phyloP scores from a whole-genome alignment of 805 yeast species.

The Myxozyma neglecta region DNA sequence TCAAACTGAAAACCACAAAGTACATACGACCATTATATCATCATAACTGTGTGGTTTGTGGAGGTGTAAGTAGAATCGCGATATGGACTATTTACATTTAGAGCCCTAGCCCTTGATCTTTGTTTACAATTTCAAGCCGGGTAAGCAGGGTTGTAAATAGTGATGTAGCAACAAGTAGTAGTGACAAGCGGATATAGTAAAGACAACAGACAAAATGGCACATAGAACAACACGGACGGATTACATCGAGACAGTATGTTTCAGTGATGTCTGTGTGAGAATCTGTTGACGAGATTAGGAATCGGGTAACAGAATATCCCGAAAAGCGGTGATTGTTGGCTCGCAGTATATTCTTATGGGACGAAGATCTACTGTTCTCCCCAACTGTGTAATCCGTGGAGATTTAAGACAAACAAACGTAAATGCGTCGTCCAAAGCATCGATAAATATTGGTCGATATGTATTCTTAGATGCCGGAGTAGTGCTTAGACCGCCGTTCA shows the following conservation, averaged over 20 bases:
- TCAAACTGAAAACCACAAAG: too few species aligned
- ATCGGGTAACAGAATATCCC: conserved; percentile 42
- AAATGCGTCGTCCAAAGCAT: background rate
- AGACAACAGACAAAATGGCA: background rate
- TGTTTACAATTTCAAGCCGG: background rate
- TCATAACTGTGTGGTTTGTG: too few species aligned
- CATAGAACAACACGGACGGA: conserved; percentile 14
- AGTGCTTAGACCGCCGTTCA: conserved; percentile 39
- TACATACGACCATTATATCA: too few species aligned
- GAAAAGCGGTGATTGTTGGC: conserved; percentile 40
- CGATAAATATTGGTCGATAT: conserved; percentile 42
- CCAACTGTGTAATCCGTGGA: conserved; percentile 40
- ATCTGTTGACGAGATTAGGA: conserved; percentile 25
- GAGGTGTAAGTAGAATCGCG: background rate
- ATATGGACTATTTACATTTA: conserved; percentile 5
- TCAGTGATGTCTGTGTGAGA: background rate
- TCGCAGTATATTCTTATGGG: conserved; percentile 42
- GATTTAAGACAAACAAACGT: conserved; percentile 35
- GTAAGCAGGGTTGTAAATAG: background rate
- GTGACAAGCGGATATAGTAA: background rate
- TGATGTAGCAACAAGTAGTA: background rate
- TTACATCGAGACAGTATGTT: conserved; percentile 23
- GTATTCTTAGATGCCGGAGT: conserved; percentile 35
- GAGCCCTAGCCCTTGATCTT: conserved; percentile 4
- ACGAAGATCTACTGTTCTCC: conserved; percentile 41